Evolutionary conservation across 148 eudicot genomes (phyloP).

Genomic region (Fagopyrum homotropicum): DNA sequence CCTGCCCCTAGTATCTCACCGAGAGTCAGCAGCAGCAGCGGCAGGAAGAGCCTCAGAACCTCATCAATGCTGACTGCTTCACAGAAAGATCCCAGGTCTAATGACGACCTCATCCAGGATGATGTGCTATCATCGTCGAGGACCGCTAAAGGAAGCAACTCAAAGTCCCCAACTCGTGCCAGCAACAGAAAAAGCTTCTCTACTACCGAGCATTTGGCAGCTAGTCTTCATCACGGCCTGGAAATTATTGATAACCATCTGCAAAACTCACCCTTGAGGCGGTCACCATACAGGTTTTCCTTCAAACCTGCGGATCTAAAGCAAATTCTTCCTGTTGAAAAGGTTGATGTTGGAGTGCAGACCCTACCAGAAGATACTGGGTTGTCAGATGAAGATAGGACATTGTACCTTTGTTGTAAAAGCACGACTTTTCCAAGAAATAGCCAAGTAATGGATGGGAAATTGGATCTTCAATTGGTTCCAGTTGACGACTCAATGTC

Average conservation of each 20-base stretch:
- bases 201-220: conserved; percentile 61
- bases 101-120: conserved; percentile 18
- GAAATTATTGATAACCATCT: conserved; percentile 58
- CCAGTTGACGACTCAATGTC: conserved; percentile 47
- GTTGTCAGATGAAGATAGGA: conserved; percentile 27
- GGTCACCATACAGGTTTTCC: conserved; percentile 65
- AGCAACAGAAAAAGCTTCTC: conserved; percentile 30
- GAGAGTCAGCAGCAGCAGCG: conserved; percentile 36
- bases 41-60: conserved; percentile 72
- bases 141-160: conserved; percentile 32
- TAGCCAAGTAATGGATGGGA: conserved; percentile 30
- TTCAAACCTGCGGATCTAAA: conserved; percentile 54
- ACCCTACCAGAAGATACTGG: conserved; percentile 36
- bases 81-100: conserved; percentile 27
- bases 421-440: conserved; percentile 29
- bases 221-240: conserved; percentile 81
- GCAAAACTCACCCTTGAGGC: conserved; percentile 59
- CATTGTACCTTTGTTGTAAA: conserved; percentile 53
- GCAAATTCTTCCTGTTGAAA: conserved; percentile 38
- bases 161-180: conserved; percentile 28
- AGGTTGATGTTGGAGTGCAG: conserved; percentile 86
- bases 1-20: conserved; percentile 84
- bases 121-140: conserved; percentile 32
- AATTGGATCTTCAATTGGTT: conserved; percentile 63
- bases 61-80: conserved; percentile 53